Evolutionary conservation across 2,329 filamentous ascomycete species (phyloP).

Genomic region (Beauveria sp.): DNA sequence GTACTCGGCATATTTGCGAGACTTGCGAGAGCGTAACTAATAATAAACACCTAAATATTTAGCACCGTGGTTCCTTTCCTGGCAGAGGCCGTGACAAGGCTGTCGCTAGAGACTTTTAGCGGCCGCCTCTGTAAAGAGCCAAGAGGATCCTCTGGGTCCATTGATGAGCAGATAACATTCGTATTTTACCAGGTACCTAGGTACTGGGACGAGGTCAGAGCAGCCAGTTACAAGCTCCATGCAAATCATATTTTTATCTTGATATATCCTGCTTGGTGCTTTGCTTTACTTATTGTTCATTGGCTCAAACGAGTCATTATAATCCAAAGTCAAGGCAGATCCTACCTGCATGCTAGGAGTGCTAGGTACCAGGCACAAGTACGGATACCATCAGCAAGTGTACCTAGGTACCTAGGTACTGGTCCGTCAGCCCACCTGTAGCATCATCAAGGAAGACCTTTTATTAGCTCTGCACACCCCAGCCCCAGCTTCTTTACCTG

Average conservation of each 20-base stretch:
- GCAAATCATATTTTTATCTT: too few relatives aligned
- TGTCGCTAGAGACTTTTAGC: constrained; percentile 2
- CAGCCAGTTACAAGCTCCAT: too few relatives aligned
- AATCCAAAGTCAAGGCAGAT: too few relatives aligned
- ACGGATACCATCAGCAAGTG: background rate
- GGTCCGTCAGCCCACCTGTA: background rate
- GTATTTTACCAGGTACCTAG: too few relatives aligned
- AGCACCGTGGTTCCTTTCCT: background rate
- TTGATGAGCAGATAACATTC: too few relatives aligned
- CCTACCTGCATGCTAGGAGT: too few relatives aligned
- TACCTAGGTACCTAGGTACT: background rate
- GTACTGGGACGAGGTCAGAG: too few relatives aligned
- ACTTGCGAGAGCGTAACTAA: background rate
- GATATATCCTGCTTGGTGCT: too few relatives aligned
- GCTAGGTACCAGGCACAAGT: too few relatives aligned
- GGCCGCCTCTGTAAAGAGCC: background rate
- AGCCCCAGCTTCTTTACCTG: background rate
- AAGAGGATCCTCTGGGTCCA: background rate
- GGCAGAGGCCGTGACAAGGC: background rate
- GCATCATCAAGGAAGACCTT: background rate
- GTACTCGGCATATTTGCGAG: background rate
- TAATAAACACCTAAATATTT: too few relatives aligned
- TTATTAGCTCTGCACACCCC: background rate
- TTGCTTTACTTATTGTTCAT: too few relatives aligned
- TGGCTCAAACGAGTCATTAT: too few relatives aligned